Evolutionary conservation across 2,329 filamentous ascomycete species (phyloP).

Genomic region (Diaporthe caulivora): DNA sequence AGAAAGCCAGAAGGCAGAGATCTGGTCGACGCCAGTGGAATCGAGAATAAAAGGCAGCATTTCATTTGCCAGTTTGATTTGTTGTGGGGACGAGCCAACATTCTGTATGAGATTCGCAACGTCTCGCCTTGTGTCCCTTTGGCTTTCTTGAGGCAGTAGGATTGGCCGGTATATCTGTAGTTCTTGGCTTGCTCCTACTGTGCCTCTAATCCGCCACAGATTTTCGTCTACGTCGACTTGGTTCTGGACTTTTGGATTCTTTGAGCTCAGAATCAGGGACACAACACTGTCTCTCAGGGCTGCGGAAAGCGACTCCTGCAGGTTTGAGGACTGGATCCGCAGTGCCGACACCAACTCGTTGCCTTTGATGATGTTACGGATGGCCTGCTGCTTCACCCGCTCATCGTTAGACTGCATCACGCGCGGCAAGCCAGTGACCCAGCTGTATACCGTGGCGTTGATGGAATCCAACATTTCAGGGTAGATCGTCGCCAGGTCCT

Average conservation of each 20-base stretch:
- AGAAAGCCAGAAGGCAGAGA: conserved; percentile 85
- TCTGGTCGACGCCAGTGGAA: conserved; percentile 67
- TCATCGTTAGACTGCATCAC: conserved; percentile 89
- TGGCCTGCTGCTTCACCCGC: conserved; percentile 76
- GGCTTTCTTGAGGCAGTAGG: conserved; percentile 73
- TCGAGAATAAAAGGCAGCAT: conserved; percentile 75
- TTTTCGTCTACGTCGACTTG: conserved; percentile 49
- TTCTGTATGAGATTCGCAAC: conserved; percentile 69
- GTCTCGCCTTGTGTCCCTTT: conserved; percentile 70
- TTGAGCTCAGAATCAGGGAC: conserved; percentile 53
- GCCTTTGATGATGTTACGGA: conserved; percentile 82
- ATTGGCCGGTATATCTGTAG: conserved; percentile 67
- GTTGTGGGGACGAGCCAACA: conserved; percentile 69
- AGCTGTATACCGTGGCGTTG: conserved; percentile 80
- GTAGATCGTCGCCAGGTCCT: conserved; percentile 67
- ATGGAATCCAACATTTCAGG: conserved; percentile 66
- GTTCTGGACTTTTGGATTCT: conserved; percentile 48
- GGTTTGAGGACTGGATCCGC: conserved; percentile 72
- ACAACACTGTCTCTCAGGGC: conserved; percentile 82
- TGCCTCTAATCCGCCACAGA: conserved; percentile 47
- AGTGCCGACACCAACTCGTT: conserved; percentile 75
- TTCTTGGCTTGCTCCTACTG: conserved; percentile 42
- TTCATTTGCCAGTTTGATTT: conserved; percentile 71
- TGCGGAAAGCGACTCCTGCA: conserved; percentile 75
- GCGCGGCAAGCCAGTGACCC: conserved; percentile 84